Base-by-base conservation (phyloP, 2,329 filamentous ascomycete species). In the Phaeoacremonium minimum region DNA sequence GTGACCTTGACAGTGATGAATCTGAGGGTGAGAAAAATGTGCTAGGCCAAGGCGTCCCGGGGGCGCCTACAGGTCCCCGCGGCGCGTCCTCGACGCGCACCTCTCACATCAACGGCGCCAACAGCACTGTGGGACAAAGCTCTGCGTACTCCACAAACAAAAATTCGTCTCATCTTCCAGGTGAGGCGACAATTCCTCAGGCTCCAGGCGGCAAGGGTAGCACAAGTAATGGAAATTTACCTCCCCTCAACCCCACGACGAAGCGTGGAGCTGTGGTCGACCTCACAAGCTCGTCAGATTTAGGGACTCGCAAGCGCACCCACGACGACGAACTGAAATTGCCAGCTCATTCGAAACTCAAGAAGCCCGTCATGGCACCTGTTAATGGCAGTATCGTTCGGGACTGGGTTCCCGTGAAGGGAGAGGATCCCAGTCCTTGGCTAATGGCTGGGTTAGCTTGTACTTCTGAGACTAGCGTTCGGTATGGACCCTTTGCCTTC, bases 251-350 rank as follows among this genome's bases (percentile, higher is more conserved):
- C n/a, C 17, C 32, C n/a, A 4, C 32, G n/a, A 18, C 15, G 6
- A 28, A 37, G 19, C 16, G 19, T 22, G 20, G 14, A n/a, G n/a
- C 12, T 18, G 41, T 42, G 13, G 26, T 55, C 20, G 52, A 61
- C 39, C 48, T 60, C 12, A 56, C 42, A 61, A 72, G 3, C 13
- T 34, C 48, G 3, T 57, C 63, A 46, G 56, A 70, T n/a, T 58
- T 84, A 6, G 78, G 80, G 8, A 80, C 69, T 37, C 76, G 82
- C 32, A 95, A 95, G 63, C 81, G 89, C 40, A 93, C 83, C 6
- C 69, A 73, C 29, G 73, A 85, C 44, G 84, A 87, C 51, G 67
- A 76, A 49, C 78, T 87, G 44, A 83, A 82, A 51, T 66, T 69
- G 4, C 69, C 72, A 2, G 60, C 68, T 4, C 73, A 77, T 41